Conservation (phyloP, 768 basidiomycete genomes). For the Xanthoconium stramineum region DNA sequence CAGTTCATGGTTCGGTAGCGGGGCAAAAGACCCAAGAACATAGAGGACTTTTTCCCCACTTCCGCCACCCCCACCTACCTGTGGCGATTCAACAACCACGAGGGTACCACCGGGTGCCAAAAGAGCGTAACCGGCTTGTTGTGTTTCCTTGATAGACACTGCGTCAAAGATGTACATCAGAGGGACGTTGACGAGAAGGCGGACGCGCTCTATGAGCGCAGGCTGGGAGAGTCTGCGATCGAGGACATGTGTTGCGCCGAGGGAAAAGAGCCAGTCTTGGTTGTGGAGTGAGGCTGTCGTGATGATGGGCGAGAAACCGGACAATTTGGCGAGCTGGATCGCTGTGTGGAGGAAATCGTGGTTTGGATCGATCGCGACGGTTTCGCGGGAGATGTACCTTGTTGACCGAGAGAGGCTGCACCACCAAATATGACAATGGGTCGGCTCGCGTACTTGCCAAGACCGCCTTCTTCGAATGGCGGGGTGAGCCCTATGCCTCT, state of each 20-base stretch:
- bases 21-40: conserved; percentile 5
- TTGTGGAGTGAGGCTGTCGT: conserved; percentile 38
- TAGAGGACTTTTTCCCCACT: neutral
- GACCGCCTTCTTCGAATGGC: conserved; percentile 28
- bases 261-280: conserved; percentile 25
- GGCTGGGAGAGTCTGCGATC: conserved; percentile 24
- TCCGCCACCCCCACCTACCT: neutral
- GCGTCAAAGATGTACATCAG: conserved; percentile 25
- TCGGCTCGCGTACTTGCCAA: conserved; percentile 28
- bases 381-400: conserved; percentile 17
- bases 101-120: conserved; percentile 32
- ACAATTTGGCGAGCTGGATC: conserved; percentile 32
- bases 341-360: conserved; percentile 4
- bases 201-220: conserved; percentile 1
- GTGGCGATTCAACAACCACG: neutral
- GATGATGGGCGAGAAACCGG: conserved; percentile 35
- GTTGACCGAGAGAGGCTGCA: conserved; percentile 35
- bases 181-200: neutral
- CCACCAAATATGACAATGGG: conserved; percentile 38
- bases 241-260: conserved; percentile 37
- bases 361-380: neutral
- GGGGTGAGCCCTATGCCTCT: conserved; percentile 26
- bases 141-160: conserved; percentile 32
- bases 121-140: conserved; percentile 26
- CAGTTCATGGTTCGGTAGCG: neutral